Base-by-base conservation (phyloP, 2,329 filamentous ascomycete species). In the Colletotrichum orchidophilum region DNA sequence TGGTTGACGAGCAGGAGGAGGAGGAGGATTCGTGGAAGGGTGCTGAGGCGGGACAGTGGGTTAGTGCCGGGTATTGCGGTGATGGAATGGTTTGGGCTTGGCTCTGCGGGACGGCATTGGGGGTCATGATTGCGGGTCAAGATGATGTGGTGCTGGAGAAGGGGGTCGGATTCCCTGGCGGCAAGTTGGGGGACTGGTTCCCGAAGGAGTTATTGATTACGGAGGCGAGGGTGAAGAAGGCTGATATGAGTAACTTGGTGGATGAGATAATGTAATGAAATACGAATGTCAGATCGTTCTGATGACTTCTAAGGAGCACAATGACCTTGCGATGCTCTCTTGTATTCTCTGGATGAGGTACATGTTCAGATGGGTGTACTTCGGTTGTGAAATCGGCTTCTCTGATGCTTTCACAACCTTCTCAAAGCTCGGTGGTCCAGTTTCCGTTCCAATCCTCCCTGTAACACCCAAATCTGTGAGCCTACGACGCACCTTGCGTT, bases 41-140 rank as follows among this genome's bases (percentile, higher is more conserved):
- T 18, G 73, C 65, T 0, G 69, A 66, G 5, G 66, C 77, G 0
- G 83, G 83, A 1, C 85, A 88, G 75, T 89, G 86, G 86, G 80
- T 88, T n/a, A 80, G 84, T 1, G 86, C 84, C 1, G 87, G 85
- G 1, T 88, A 84, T 74, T 82, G 79, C 53, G 86, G 86, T 15
- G 84, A 88, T 53, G 87, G 87, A 4, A 88, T 88, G 86, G 84
- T 85, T 2, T 86, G 83, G 80, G 83, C 86, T 3, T 88, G 86
- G 86, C 80, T 87, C 15, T 86, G 82, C 54, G 87, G 86, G 0
- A 82, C 81, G 12, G 86, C 85, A 0, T 52, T 86, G 62, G 86
- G 80, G 0, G 72, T 84, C 3, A 86, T 87, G 84, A 76, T 88
- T 9, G 73, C 83, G 0, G 83, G 83, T 0, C 80, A 76, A 39